Percentiles rank a stretch among this genome's conserved stretches.
phyloP scores from a whole-genome alignment of 2,329 filamentous ascomycete species.

The Colletotrichum musae region DNA sequence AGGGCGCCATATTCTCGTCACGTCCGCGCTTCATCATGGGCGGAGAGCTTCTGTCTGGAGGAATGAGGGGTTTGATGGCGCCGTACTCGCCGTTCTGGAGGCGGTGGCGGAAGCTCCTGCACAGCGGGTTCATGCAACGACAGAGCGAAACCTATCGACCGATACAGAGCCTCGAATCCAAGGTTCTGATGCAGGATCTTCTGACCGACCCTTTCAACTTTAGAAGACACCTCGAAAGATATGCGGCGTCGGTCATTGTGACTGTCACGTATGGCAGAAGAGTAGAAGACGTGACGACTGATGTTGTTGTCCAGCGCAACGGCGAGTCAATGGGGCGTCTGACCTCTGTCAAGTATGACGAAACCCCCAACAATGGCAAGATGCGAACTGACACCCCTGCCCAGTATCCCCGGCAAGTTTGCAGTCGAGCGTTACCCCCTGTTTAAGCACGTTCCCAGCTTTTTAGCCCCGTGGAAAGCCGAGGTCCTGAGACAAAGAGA shows the following conservation, averaged over 20 bases:
- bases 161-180: constrained; percentile 58
- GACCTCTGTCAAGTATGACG: constrained; percentile 58
- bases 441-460: constrained; percentile 54
- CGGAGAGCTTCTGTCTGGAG: constrained; percentile 57
- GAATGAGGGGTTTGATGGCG: constrained; percentile 59
- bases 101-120: constrained; percentile 59
- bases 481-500: constrained; percentile 53
- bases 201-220: constrained; percentile 49
- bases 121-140: constrained; percentile 59
- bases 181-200: constrained; percentile 57
- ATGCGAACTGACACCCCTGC: not conserved
- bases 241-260: constrained; percentile 59
- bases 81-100: constrained; percentile 59
- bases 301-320: constrained; percentile 55
- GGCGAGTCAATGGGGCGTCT: constrained; percentile 59
- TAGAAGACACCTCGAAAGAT: constrained; percentile 51
- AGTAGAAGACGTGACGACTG: constrained; percentile 51
- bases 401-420: constrained; percentile 50
- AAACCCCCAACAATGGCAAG: constrained; percentile 18
- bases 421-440: constrained; percentile 58
- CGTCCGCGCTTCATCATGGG: constrained; percentile 63
- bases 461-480: constrained; percentile 58
- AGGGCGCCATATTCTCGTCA: constrained; percentile 59
- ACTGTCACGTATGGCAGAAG: constrained; percentile 58
- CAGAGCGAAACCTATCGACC: constrained; percentile 59